Conservation (phyloP, 2,329 filamentous ascomycete genomes). For the Nigrospora osmanthi region DNA sequence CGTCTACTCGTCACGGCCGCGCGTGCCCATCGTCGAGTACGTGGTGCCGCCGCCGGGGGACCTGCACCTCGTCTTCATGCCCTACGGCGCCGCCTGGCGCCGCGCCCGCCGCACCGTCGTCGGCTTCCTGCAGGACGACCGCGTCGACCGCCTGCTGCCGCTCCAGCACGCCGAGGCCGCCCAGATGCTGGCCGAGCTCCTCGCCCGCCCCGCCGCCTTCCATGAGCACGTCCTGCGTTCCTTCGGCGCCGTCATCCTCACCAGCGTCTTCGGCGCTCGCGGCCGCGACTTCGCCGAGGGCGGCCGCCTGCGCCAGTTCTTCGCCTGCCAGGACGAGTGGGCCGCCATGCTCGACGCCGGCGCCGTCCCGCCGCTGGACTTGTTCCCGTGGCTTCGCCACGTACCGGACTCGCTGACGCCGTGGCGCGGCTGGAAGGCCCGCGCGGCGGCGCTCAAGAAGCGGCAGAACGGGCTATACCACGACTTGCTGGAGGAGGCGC, state of each 20-base stretch:
- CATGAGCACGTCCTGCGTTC: constrained; percentile 8
- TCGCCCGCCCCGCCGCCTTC: constrained; percentile 5
- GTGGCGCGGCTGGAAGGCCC: constrained; percentile 11
- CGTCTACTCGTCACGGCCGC: constrained; percentile 12
- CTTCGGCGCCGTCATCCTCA: constrained; percentile 10
- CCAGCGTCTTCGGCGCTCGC: constrained; percentile 10
- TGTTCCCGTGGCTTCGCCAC: constrained; percentile 11
- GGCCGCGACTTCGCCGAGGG: constrained; percentile 3
- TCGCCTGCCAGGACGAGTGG: constrained; percentile 9
- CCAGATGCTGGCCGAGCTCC: constrained; percentile 13
- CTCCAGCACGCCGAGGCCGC: constrained; percentile 12
- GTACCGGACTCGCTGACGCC: constrained; percentile 13
- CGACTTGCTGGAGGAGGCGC: constrained; percentile 6
- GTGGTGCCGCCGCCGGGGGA: constrained; percentile 11
- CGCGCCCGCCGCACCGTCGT: constrained; percentile 9
- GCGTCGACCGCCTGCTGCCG: constrained; percentile 6
- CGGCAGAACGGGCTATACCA: constrained; percentile 9
- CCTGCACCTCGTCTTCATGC: constrained; percentile 9
- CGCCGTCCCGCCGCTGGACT: constrained; percentile 8
- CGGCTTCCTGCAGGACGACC: constrained; percentile 9
- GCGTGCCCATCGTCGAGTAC: constrained; percentile 5
- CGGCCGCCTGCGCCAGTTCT: constrained; percentile 7
- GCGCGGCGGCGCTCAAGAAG: constrained; percentile 3
- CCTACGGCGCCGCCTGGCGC: constrained; percentile 11
- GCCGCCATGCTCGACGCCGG: constrained; percentile 4